Conservation (phyloP, 2,329 filamentous ascomycete genomes). For the Paracoccidioides brasiliensis region DNA sequence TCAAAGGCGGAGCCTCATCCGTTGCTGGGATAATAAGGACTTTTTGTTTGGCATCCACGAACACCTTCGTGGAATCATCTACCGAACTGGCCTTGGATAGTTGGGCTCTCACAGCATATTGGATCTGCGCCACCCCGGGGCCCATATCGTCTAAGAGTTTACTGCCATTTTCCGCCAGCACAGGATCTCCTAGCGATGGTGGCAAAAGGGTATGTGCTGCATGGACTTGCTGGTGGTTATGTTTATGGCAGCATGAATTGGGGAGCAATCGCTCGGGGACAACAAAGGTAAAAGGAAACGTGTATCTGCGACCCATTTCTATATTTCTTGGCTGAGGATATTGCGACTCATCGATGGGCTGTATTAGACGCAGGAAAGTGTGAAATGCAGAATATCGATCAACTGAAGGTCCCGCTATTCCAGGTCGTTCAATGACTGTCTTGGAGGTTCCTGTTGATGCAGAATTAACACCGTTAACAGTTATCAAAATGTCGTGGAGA, state of each 20-base stretch:
- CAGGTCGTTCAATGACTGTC: constrained; percentile 43
- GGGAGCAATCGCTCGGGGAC: constrained; percentile 49
- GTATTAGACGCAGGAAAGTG: constrained; percentile 48
- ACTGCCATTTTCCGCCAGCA: constrained; percentile 38
- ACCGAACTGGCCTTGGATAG: constrained; percentile 28
- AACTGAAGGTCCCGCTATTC: constrained; percentile 38
- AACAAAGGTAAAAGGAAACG: constrained; percentile 51
- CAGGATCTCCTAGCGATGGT: constrained; percentile 48
- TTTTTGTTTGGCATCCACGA: constrained; percentile 42
- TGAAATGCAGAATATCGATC: constrained; percentile 45
- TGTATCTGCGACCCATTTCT: constrained; percentile 42
- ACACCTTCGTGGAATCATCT: constrained; percentile 26
- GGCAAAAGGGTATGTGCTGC: constrained; percentile 46
- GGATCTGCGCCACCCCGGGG: constrained; percentile 49
- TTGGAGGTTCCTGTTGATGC: constrained; percentile 34
- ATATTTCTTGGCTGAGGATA: constrained; percentile 44
- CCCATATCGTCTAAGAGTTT: constrained; percentile 46
- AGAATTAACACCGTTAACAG: background rate
- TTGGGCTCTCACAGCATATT: constrained; percentile 42
- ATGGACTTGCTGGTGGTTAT: constrained; percentile 39
- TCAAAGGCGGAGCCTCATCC: constrained; percentile 47
- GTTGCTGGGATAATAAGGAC: constrained; percentile 47
- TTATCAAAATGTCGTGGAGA: background rate
- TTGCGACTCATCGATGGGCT: constrained; percentile 42
- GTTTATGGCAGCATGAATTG: constrained; percentile 43